Conservation (phyloP, 306 rosid species). For the Fagus crenata region DNA sequence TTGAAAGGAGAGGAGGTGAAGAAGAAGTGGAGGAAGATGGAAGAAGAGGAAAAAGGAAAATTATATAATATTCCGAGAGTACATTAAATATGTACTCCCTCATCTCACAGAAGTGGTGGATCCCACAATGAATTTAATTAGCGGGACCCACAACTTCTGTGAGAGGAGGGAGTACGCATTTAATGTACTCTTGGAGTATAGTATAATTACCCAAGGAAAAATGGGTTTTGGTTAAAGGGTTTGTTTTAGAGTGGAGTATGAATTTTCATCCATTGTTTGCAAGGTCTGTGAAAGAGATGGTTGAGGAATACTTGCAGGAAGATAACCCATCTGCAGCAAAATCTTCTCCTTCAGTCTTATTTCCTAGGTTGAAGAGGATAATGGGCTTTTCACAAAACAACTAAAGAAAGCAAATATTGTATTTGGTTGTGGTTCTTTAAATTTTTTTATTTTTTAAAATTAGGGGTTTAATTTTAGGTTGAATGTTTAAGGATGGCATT, state of each 20-base stretch:
- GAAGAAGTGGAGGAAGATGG: slow-evolving; percentile 57
- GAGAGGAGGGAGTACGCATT: too few relatives aligned
- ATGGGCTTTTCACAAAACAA: slow-evolving; percentile 51
- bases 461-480: not conserved
- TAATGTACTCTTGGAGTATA: too few relatives aligned
- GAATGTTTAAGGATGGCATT: not conserved
- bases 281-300: slow-evolving; percentile 60
- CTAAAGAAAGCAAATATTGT: not conserved
- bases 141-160: too few relatives aligned
- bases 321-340: slow-evolving; percentile 29
- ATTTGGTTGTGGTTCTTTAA: not conserved
- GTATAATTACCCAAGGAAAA: not conserved
- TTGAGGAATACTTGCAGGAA: slow-evolving; percentile 59
- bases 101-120: too few relatives aligned
- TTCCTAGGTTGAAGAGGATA: slow-evolving; percentile 45
- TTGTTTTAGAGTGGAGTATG: slow-evolving; percentile 59
- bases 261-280: slow-evolving; percentile 81
- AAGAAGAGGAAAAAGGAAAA: slow-evolving; percentile 38
- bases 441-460: not conserved
- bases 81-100: too few relatives aligned
- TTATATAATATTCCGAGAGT: too few relatives aligned
- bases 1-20: slow-evolving; percentile 51
- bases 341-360: slow-evolving; percentile 26
- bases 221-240: slow-evolving; percentile 48
- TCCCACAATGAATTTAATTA: too few relatives aligned